phyloP scores from a whole-genome alignment of 805 yeast species.

The Spathaspora boniae region DNA sequence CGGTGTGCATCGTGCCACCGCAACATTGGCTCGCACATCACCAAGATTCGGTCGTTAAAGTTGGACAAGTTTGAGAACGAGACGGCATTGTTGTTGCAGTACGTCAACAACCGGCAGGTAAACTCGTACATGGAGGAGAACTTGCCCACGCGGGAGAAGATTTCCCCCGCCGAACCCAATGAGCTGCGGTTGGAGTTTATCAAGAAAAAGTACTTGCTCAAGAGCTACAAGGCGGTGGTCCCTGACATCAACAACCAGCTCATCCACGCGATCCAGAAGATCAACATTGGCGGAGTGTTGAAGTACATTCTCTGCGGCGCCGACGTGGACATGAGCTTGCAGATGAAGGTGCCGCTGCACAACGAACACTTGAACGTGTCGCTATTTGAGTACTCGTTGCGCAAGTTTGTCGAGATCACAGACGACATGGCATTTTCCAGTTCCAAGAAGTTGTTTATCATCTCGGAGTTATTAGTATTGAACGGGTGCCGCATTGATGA shows the following conservation, averaged over 20 bases:
- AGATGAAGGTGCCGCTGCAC: conserved; percentile 19
- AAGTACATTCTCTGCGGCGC: conserved; percentile 47
- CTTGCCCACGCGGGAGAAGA: conserved; percentile 17
- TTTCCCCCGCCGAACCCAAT: conserved; percentile 33
- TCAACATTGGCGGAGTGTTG: conserved; percentile 44
- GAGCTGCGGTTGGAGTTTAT: conserved; percentile 57
- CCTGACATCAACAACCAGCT: conserved; percentile 31
- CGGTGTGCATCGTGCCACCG: conserved; percentile 89
- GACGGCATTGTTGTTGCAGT: conserved; percentile 47
- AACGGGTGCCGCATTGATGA: conserved; percentile 53
- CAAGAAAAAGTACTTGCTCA: conserved; percentile 58
- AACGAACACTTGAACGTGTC: conserved; percentile 21
- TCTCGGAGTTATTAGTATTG: conserved; percentile 55
- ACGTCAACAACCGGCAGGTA: conserved; percentile 49
- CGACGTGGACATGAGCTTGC: conserved; percentile 40
- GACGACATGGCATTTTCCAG: conserved; percentile 2
- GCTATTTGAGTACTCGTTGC: conserved; percentile 49
- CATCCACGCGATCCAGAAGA: conserved; percentile 51
- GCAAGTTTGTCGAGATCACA: conserved; percentile 36
- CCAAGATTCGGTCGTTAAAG: conserved; percentile 75
- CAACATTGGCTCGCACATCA: conserved; percentile 75
- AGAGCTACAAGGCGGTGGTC: conserved; percentile 33
- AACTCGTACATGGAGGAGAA: conserved; percentile 60
- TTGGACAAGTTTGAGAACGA: conserved; percentile 69
- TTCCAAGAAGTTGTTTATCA: conserved; percentile 30